phyloP scores from a whole-genome alignment of 805 yeast species.

The Candida maltosa region DNA sequence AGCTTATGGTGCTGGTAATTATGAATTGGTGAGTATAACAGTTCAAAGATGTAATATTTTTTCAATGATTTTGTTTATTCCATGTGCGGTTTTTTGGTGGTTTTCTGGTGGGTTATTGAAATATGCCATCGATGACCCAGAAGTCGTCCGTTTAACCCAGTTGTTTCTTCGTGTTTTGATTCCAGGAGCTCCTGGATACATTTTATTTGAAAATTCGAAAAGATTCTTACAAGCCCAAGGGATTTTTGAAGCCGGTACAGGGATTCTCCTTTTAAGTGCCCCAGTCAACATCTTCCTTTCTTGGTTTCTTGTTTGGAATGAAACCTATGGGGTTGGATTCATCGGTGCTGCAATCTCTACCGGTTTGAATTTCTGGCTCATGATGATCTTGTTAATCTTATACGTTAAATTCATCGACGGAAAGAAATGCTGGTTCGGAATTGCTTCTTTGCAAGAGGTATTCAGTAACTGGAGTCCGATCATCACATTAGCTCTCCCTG shows the following conservation, averaged over 20 bases:
- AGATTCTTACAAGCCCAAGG: constrained; percentile 46
- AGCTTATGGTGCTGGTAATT: constrained; percentile 43
- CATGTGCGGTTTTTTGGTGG: constrained; percentile 43
- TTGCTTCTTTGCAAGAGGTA: constrained; percentile 32
- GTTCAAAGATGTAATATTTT: constrained; percentile 38
- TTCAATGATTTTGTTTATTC: constrained; percentile 31
- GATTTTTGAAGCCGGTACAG: constrained; percentile 46
- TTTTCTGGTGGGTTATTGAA: constrained; percentile 23
- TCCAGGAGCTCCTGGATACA: constrained; percentile 41
- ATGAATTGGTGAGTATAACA: constrained; percentile 30
- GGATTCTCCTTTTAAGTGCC: constrained; percentile 38
- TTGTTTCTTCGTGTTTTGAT: constrained; percentile 32
- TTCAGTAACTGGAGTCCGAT: constrained; percentile 35
- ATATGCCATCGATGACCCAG: constrained; percentile 28
- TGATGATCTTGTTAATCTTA: constrained; percentile 31
- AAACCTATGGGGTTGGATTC: constrained; percentile 36
- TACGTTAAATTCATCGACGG: constrained; percentile 56
- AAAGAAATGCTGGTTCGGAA: constrained; percentile 67
- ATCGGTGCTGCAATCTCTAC: constrained; percentile 44
- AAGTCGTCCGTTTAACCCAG: constrained; percentile 32
- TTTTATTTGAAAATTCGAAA: constrained; percentile 39
- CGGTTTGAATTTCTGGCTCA: constrained; percentile 39
- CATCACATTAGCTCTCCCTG: constrained; percentile 39
- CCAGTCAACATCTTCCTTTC: constrained; percentile 39
- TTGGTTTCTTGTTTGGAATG: constrained; percentile 42